phyloP scores from a whole-genome alignment of 495 filamentous ascomycete genomes.

The Glarea lozoyensis region DNA sequence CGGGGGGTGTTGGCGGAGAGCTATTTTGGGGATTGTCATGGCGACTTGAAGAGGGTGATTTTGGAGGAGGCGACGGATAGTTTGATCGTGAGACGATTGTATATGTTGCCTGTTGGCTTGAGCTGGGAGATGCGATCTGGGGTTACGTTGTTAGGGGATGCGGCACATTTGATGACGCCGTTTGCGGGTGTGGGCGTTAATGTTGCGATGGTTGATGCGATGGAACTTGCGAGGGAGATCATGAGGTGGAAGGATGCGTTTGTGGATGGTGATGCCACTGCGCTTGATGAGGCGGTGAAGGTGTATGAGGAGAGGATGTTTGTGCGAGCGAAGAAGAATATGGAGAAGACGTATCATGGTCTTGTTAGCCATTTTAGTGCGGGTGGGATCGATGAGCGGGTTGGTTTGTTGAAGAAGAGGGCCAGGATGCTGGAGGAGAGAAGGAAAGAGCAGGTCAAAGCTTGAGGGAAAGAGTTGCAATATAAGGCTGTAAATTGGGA shows the following conservation, averaged over 20 bases:
- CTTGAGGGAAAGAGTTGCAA: no score
- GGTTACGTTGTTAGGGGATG: conserved; percentile 52
- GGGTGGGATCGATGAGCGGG: conserved; percentile 9
- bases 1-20: neutral
- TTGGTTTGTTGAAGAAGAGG: no score
- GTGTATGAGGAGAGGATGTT: conserved; percentile 29
- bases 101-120: conserved; percentile 42
- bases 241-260: conserved; percentile 12
- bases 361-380: conserved; percentile 14
- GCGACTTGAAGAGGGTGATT: no score
- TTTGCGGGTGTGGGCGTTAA: conserved; percentile 55
- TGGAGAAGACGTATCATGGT: conserved; percentile 14
- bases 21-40: neutral
- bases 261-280: neutral
- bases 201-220: conserved; percentile 44
- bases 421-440: no score
- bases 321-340: conserved; percentile 17
- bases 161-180: conserved; percentile 53
- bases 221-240: conserved; percentile 29
- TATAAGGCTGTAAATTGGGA: no score
- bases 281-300: conserved; percentile 21
- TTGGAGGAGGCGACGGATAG: conserved; percentile 5
- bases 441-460: no score
- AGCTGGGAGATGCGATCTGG: conserved; percentile 38
- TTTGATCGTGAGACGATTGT: conserved; percentile 28